phyloP scores from a whole-genome alignment of 805 yeast genomes.

The Metschnikowia cubensis region DNA sequence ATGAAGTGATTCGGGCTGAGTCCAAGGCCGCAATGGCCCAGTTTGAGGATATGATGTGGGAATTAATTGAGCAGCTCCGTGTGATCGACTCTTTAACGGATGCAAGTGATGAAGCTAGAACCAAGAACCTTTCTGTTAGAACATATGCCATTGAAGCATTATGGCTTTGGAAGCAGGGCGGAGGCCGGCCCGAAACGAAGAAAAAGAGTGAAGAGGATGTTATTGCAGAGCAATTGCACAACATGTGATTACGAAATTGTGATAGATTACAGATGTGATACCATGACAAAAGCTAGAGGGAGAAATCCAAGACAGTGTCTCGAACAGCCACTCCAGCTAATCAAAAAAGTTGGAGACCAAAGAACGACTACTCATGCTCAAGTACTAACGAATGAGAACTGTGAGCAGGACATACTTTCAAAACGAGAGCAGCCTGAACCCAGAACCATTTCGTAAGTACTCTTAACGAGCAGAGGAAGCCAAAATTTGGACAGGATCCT shows the following conservation, averaged over 20 bases:
- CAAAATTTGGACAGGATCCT: background rate
- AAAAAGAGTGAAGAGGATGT: conserved; percentile 25
- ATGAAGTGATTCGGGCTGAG: conserved; percentile 37
- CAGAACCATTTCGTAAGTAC: background rate
- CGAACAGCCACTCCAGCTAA: background rate
- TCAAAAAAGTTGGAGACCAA: conserved; percentile 1
- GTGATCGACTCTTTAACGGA: conserved; percentile 64
- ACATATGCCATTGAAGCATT: conserved; percentile 85
- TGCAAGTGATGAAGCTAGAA: conserved; percentile 61
- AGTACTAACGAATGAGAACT: background rate
- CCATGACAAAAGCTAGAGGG: conserved; percentile 5
- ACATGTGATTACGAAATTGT: conserved; percentile 6
- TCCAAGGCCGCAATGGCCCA: conserved; percentile 26
- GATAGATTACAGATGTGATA: conserved; percentile 4
- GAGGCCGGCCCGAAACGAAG: conserved; percentile 27
- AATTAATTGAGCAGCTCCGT: conserved; percentile 56
- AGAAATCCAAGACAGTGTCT: background rate
- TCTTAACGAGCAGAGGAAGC: background rate
- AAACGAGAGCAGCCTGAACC: conserved; percentile 8
- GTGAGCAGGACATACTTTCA: conserved; percentile 5
- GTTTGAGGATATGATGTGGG: conserved; percentile 65
- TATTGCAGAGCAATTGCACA: conserved; percentile 21
- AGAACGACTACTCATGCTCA: background rate
- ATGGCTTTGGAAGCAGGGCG: conserved; percentile 76
- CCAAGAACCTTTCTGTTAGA: conserved; percentile 67